These are phyloP conservation scores for Stemphylium beticola DNA, from an alignment of 2,329 filamentous ascomycete species.

Conservation along the genomic window DNA sequence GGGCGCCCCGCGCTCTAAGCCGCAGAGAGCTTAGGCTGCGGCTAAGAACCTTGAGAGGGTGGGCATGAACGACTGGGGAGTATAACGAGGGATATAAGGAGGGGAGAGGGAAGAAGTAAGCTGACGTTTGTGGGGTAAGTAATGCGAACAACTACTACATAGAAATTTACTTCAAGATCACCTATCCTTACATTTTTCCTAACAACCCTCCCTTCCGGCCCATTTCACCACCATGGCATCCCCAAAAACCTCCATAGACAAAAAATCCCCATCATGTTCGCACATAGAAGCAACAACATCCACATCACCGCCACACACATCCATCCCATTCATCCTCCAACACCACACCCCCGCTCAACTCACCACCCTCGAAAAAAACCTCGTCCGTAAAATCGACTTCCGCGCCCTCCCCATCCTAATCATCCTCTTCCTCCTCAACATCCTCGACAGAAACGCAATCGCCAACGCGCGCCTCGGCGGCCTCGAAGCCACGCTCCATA, in stretches of 20 bases:
- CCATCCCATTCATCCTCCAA: conserved; percentile 20
- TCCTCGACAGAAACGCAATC: conserved; percentile 41
- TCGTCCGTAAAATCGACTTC: conserved; percentile 38
- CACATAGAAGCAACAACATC: conserved; percentile 13
- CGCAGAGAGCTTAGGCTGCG: too few relatives aligned
- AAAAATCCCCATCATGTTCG: conserved; percentile 7
- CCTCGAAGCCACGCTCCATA: conserved; percentile 16
- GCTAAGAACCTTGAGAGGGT: too few relatives aligned
- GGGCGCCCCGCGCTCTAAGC: too few relatives aligned
- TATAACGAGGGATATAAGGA: too few relatives aligned
- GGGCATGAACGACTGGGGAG: too few relatives aligned
- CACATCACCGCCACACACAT: background rate
- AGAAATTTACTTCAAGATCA: too few relatives aligned
- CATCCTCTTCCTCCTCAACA: conserved; percentile 38
- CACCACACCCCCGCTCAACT: conserved; percentile 21
- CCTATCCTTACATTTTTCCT: too few relatives aligned
- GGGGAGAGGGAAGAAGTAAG: too few relatives aligned
- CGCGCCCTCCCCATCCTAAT: conserved; percentile 38
- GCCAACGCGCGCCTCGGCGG: conserved; percentile 36
- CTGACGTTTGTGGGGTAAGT: too few relatives aligned
- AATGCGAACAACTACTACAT: too few relatives aligned
- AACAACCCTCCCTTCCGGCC: background rate
- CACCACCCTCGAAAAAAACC: conserved; percentile 34
- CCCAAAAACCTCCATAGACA: background rate
- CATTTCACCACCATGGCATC: background rate